A percentile compares a stretch with the other conserved stretches of the same genome.
These are phyloP conservation scores for Lactuca sativa DNA, from an alignment of 129 eudicot genomes.

Conservation along the genomic window DNA sequence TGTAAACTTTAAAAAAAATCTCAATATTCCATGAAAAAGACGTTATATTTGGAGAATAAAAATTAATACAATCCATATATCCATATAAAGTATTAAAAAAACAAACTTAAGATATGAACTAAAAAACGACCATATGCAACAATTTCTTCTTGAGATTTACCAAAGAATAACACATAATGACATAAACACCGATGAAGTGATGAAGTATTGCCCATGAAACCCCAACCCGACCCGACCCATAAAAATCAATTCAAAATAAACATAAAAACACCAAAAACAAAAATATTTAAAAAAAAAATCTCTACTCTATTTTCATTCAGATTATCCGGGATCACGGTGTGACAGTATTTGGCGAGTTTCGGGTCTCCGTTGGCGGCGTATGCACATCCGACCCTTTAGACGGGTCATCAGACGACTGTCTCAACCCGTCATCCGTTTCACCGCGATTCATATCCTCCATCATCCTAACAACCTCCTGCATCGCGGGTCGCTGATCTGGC, in stretches of 20 bases:
- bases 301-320: slow-evolving; percentile 34
- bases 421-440: slow-evolving; percentile 70
- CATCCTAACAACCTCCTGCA: slow-evolving; percentile 82
- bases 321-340: slow-evolving; percentile 48
- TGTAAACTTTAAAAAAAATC: neutral
- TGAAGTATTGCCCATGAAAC: slow-evolving; percentile 29
- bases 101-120: slow-evolving; percentile 17
- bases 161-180: slow-evolving; percentile 43
- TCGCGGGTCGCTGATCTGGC: slow-evolving; percentile 81
- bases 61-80: neutral
- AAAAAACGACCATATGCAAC: slow-evolving; percentile 23
- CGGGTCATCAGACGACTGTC: slow-evolving; percentile 84
- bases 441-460: slow-evolving; percentile 73
- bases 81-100: neutral
- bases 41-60: neutral
- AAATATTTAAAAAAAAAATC: slow-evolving; percentile 24
- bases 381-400: slow-evolving; percentile 80
- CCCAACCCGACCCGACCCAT: slow-evolving; percentile 28
- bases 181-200: slow-evolving; percentile 28
- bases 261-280: slow-evolving; percentile 29
- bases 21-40: neutral
- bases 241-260: slow-evolving; percentile 23
- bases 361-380: slow-evolving; percentile 67
- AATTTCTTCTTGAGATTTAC: slow-evolving; percentile 28
- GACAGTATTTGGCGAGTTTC: slow-evolving; percentile 52